Evolutionary conservation across 305 asterid genomes (phyloP).

Genomic region (Fraxinus baroniana): DNA sequence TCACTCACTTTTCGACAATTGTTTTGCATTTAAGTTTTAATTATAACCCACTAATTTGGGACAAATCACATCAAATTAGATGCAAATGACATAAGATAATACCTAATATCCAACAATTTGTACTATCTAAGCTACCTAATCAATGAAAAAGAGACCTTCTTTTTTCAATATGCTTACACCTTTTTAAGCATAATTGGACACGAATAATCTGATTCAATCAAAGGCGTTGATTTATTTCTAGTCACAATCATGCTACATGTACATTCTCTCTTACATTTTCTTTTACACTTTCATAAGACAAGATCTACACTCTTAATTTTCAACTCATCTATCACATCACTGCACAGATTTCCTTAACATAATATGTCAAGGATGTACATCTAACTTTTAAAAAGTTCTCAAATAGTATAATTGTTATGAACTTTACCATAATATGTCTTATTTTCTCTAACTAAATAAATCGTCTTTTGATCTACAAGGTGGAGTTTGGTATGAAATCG

Average conservation of each 20-base stretch:
- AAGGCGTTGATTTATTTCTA: neutral
- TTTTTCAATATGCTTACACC: neutral
- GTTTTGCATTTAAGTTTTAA: slow-evolving; percentile 39
- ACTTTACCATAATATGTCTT: neutral
- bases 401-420: neutral
- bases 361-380: too few species aligned
- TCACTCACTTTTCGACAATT: slow-evolving; percentile 33
- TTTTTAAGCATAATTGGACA: neutral
- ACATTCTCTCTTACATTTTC: too few species aligned
- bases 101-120: slow-evolving; percentile 26
- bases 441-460: neutral
- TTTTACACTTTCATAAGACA: too few species aligned
- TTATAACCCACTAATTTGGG: slow-evolving; percentile 49
- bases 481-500: neutral
- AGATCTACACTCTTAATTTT: too few species aligned
- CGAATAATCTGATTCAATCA: neutral
- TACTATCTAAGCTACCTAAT: slow-evolving; percentile 32
- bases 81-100: slow-evolving; percentile 28
- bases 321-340: too few species aligned
- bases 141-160: neutral
- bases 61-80: slow-evolving; percentile 46
- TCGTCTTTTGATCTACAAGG: neutral
- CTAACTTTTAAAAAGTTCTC: neutral
- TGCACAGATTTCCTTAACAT: too few species aligned
- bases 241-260: too few species aligned